Evolutionary conservation across 2,329 filamentous ascomycete genomes (phyloP).

Genomic region (Botrytis sinoallii): DNA sequence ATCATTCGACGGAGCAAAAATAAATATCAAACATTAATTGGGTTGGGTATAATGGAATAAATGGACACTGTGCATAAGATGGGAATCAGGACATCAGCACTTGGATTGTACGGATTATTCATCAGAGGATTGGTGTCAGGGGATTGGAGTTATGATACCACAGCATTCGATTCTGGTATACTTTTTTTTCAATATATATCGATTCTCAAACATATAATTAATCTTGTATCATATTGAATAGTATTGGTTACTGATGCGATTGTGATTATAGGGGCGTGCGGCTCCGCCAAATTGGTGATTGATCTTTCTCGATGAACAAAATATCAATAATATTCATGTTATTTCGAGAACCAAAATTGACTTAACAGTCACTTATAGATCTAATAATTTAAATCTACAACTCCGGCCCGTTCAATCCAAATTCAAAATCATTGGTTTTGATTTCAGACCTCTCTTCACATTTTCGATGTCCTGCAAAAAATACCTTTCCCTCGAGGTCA

Average conservation of each 20-base stretch:
- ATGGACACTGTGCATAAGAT: slow-evolving; percentile 7
- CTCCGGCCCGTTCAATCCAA: background rate
- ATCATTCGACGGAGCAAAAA: background rate
- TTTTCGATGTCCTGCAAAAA: too few species aligned
- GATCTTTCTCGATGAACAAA: background rate
- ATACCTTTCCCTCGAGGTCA: too few species aligned
- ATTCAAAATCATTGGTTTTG: background rate
- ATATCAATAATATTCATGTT: background rate
- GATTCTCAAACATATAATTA: background rate
- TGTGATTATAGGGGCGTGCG: fast-evolving
- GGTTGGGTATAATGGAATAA: background rate
- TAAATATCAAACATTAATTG: background rate
- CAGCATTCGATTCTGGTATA: slow-evolving; percentile 8
- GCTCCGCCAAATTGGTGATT: background rate
- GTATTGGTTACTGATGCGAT: background rate
- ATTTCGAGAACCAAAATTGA: background rate
- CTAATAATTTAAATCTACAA: fast-evolving
- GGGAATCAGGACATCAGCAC: background rate
- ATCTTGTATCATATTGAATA: slow-evolving; percentile 5
- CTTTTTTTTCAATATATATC: background rate
- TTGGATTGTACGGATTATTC: slow-evolving; percentile 15
- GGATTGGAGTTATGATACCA: slow-evolving; percentile 12
- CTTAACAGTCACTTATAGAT: fast-evolving
- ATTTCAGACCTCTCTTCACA: too few species aligned
- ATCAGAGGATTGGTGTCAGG: background rate